phyloP scores from a whole-genome alignment of 768 basidiomycete species.

The Thelephora ganbajun region DNA sequence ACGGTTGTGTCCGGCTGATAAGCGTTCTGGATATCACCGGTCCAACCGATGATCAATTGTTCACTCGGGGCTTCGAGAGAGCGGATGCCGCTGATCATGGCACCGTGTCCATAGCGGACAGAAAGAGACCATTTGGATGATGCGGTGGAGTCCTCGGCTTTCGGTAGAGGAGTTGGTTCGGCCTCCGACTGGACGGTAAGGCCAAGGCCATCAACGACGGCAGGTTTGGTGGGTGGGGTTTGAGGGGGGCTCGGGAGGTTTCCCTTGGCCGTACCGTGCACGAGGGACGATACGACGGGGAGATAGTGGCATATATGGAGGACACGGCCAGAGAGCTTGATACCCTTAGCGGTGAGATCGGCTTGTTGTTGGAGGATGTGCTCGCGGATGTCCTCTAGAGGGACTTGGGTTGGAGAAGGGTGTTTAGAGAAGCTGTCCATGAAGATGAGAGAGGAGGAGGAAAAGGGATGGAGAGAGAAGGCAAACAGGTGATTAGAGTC shows the following conservation, averaged over 20 bases:
- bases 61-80: slow-evolving; percentile 75
- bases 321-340: slow-evolving; percentile 74
- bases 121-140: slow-evolving; percentile 54
- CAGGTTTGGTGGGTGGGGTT: slow-evolving; percentile 51
- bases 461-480: too few relatives aligned
- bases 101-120: slow-evolving; percentile 79
- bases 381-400: slow-evolving; percentile 57
- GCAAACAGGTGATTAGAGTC: too few relatives aligned
- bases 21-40: slow-evolving; percentile 65
- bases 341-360: slow-evolving; percentile 52
- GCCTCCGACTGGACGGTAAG: slow-evolving; percentile 10
- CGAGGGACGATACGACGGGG: slow-evolving; percentile 58
- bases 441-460: not conserved
- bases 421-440: slow-evolving; percentile 72
- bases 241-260: slow-evolving; percentile 51
- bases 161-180: slow-evolving; percentile 5
- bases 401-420: slow-evolving; percentile 29
- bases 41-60: slow-evolving; percentile 89
- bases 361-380: slow-evolving; percentile 63
- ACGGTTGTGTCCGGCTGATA: slow-evolving; percentile 17
- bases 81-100: slow-evolving; percentile 89
- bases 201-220: slow-evolving; percentile 25
- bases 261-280: slow-evolving; percentile 22
- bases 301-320: slow-evolving; percentile 89
- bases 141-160: slow-evolving; percentile 5